Conservation (phyloP, 2,329 filamentous ascomycete species). For the Stachybotrys chartarum region DNA sequence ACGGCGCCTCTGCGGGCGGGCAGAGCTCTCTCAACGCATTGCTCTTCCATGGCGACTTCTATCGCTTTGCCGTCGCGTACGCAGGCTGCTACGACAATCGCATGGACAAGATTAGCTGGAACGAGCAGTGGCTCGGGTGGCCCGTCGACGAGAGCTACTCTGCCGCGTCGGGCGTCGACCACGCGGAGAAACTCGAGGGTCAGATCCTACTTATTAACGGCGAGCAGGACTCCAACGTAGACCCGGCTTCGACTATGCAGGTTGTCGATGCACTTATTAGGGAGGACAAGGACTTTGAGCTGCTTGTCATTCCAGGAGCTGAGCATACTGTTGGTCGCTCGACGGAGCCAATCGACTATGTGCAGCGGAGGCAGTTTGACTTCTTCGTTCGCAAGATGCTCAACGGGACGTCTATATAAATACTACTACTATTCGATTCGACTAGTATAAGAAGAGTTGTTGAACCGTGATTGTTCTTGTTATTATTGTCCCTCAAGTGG, state of each 20-base stretch:
- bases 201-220: slow-evolving; percentile 20
- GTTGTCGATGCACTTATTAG: slow-evolving; percentile 16
- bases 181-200: slow-evolving; percentile 18
- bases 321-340: slow-evolving; percentile 10
- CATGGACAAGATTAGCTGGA: slow-evolving; percentile 23
- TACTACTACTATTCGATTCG: too few relatives aligned
- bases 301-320: slow-evolving; percentile 17
- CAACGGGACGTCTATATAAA: not conserved
- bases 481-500: too few relatives aligned
- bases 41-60: slow-evolving; percentile 19
- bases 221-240: slow-evolving; percentile 19
- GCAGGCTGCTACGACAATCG: slow-evolving; percentile 23
- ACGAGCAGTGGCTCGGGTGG: slow-evolving; percentile 24
- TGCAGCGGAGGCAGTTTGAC: slow-evolving; percentile 1
- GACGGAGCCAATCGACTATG: not conserved
- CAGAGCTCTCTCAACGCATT: slow-evolving; percentile 19
- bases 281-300: slow-evolving; percentile 19
- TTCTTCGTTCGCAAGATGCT: slow-evolving; percentile 1
- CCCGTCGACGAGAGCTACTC: slow-evolving; percentile 20
- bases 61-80: slow-evolving; percentile 17
- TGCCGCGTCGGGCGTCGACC: slow-evolving; percentile 17
- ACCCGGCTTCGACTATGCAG: slow-evolving; percentile 20
- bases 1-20: slow-evolving; percentile 20
- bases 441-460: too few relatives aligned
- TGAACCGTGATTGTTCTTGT: too few relatives aligned